Evolutionary conservation across 371 early-diverging fungal species (phyloP), one percentile per base, ranked within the genome.

Genomic region (Entomophthora muscae): DNA sequence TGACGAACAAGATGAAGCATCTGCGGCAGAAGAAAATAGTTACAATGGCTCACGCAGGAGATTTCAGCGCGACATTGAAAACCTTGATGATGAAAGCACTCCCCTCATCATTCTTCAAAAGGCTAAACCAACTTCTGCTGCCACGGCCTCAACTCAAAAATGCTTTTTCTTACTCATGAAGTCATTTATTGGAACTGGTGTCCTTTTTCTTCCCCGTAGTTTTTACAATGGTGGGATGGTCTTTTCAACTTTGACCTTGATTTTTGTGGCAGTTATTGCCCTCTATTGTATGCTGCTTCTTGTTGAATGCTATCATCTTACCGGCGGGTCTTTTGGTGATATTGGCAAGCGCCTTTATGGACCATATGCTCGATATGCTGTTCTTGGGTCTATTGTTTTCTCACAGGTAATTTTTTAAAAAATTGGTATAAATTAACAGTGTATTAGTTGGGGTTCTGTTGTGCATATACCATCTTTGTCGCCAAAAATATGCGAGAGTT

Each of bases 161-260:
- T 86, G 89, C 28, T 87, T 89, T 66, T 90, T 90, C 68, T 71
- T 91, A 69, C 68, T 89, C 17, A 71, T 89, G 61, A 91, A 91
- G 70, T 86, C 89, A 0, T 91, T 91, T 77, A 86, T 91, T 30
- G 90, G 89, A 3, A 91, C 88, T 7, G 90, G 90, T 26, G 86
- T 91, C 64, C 81, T 91, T 79, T 89, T 91, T 72, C 70, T 91
- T 64, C 83, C 84, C 0, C 82, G 76, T 71, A 80, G 81, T 77
- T 84, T 84, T 67, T 77, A 76, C 63, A 85, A 83, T 62, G 85
- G 83, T 24, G 85, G 85, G n/a, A 67, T 85, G 63, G 21, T 81
- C 2, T 82, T 83, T 63, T 81, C 83, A 3, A 74, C 75, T 1
- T 31, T 82, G 27, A 72, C 77, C 53, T 69, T 82, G 62, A 71